Evolutionary conservation across 2,329 filamentous ascomycete species (phyloP).

Genomic region (Stachybotrys chlorohalonatus): DNA sequence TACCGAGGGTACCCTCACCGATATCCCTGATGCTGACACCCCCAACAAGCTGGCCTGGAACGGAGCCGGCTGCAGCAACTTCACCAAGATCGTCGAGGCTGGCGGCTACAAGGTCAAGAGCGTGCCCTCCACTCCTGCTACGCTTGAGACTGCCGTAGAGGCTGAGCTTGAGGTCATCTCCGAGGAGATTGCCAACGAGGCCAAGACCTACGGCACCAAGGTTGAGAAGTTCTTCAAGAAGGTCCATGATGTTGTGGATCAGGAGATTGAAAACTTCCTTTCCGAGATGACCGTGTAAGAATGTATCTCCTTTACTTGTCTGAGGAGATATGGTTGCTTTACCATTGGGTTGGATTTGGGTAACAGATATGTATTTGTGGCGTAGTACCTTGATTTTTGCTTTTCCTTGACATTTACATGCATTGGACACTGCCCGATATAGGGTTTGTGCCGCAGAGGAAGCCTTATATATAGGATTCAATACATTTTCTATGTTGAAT

Average conservation of each 20-base stretch:
- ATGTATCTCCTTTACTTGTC: not conserved
- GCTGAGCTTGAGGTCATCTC: slow-evolving; percentile 51
- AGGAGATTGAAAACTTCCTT: slow-evolving; percentile 52
- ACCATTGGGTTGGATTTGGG: slow-evolving; percentile 14
- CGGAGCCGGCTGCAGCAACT: slow-evolving; percentile 91
- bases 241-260: slow-evolving; percentile 52
- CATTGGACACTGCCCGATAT: not conserved
- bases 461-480: slow-evolving; percentile 3
- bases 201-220: slow-evolving; percentile 44
- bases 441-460: not conserved
- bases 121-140: slow-evolving; percentile 39
- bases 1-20: slow-evolving; percentile 67
- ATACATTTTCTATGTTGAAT: slow-evolving; percentile 9
- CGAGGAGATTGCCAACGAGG: slow-evolving; percentile 45
- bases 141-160: slow-evolving; percentile 52
- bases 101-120: slow-evolving; percentile 59
- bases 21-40: slow-evolving; percentile 70
- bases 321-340: slow-evolving; percentile 10
- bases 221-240: slow-evolving; percentile 54
- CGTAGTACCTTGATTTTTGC: slow-evolving; percentile 6
- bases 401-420: not conserved
- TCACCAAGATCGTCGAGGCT: slow-evolving; percentile 66
- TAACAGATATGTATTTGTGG: slow-evolving; percentile 10
- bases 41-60: slow-evolving; percentile 98
- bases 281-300: slow-evolving; percentile 37